phyloP scores from a whole-genome alignment of 768 basidiomycete species.

The Boletus rubescentipes region DNA sequence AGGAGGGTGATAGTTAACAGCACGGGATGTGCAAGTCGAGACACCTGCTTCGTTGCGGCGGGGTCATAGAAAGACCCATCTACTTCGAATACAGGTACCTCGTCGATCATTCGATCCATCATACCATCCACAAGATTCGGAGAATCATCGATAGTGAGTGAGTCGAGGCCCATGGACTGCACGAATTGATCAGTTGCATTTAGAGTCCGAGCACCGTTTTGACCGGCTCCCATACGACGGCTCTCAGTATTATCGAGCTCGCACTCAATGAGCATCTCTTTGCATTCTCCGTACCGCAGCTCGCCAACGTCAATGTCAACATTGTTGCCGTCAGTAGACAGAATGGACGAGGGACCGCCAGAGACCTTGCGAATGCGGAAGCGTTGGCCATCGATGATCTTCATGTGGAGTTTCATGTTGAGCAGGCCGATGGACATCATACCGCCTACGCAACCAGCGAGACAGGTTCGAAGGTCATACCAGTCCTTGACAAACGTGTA shows the following conservation, averaged over 20 bases:
- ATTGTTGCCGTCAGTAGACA: constrained; percentile 89
- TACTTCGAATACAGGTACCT: constrained; percentile 94
- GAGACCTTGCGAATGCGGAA: constrained; percentile 95
- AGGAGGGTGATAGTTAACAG: constrained; percentile 92
- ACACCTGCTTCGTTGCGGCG: constrained; percentile 74
- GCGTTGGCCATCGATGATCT: constrained; percentile 83
- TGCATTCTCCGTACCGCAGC: constrained; percentile 91
- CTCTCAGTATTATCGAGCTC: constrained; percentile 81
- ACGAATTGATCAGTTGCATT: constrained; percentile 92
- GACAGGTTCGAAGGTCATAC: constrained; percentile 90
- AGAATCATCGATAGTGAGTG: constrained; percentile 65
- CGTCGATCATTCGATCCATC: constrained; percentile 97
- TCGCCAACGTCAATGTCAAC: constrained; percentile 96
- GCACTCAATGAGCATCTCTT: constrained; percentile 93
- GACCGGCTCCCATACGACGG: constrained; percentile 15
- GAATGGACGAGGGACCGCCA: constrained; percentile 83
- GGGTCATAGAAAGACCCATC: constrained; percentile 97
- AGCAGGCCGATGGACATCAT: constrained; percentile 94
- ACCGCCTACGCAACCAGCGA: constrained; percentile 93
- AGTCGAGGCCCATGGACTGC: constrained; percentile 79
- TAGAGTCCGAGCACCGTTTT: constrained; percentile 35
- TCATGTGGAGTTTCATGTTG: constrained; percentile 94
- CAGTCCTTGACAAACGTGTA: constrained; percentile 99
- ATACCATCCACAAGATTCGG: constrained; percentile 82
- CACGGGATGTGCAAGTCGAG: constrained; percentile 88